These are phyloP conservation scores for Selaginella moellendorffii DNA, from an alignment of 75 land plant species.

Conservation along the genomic window DNA sequence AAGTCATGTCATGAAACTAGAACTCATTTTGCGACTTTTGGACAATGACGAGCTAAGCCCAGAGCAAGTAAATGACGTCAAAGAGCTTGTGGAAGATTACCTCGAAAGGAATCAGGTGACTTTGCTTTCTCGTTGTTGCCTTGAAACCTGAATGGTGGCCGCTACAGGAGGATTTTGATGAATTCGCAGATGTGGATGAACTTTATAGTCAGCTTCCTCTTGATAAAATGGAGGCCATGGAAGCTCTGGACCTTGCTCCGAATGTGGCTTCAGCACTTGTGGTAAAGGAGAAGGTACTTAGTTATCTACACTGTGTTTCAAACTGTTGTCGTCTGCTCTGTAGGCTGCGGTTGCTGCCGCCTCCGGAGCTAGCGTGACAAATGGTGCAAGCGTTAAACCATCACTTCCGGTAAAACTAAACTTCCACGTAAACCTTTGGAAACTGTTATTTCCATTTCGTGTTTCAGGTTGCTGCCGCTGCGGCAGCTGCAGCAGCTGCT, in stretches of 20 bases:
- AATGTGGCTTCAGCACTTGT: constrained; percentile 50
- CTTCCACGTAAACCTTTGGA: constrained; percentile 21
- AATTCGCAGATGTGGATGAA: constrained; percentile 82
- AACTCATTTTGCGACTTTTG: constrained; percentile 65
- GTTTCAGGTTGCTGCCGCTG: constrained; percentile 13
- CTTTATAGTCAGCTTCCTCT: constrained; percentile 58
- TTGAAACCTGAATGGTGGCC: background rate
- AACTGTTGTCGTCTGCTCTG: constrained; percentile 6
- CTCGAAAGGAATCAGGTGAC: constrained; percentile 90
- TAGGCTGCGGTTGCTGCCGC: constrained; percentile 35
- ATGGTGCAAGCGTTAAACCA: constrained; percentile 13
- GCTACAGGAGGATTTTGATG: constrained; percentile 79
- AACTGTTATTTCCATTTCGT: background rate
- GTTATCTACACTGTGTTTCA: too few relatives aligned
- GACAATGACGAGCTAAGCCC: constrained; percentile 97
- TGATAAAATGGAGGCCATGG: constrained; percentile 85
- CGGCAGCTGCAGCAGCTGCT: constrained; percentile 37
- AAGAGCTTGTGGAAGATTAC: constrained; percentile 91
- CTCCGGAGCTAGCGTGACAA: constrained; percentile 15
- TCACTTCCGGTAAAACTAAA: constrained; percentile 12
- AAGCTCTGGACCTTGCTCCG: constrained; percentile 51
- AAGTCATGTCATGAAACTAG: constrained; percentile 81
- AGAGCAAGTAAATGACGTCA: constrained; percentile 86
- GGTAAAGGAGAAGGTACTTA: constrained; percentile 51
- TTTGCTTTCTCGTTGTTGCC: background rate